phyloP scores from a whole-genome alignment of 345 rosid genomes.

The Gossypium rotundifolium region DNA sequence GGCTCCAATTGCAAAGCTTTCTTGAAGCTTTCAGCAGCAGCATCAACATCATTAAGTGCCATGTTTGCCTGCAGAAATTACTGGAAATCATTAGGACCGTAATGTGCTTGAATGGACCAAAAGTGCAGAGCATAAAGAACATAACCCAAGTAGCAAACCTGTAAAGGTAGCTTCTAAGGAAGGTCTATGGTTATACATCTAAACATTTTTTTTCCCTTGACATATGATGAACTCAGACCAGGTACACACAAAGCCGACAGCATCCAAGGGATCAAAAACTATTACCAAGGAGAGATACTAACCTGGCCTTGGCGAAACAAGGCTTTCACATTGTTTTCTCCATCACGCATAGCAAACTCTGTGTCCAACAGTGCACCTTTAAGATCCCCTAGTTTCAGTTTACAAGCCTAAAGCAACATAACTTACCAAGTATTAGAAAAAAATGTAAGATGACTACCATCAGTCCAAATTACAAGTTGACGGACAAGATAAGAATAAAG shows the following conservation, averaged over 20 bases:
- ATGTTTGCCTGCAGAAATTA: constrained; percentile 57
- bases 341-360: constrained; percentile 88
- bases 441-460: not conserved
- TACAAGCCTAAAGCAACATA: constrained; percentile 59
- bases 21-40: constrained; percentile 89
- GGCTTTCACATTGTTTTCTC: constrained; percentile 81
- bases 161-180: not conserved
- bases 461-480: not conserved
- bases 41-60: constrained; percentile 85
- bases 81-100: not conserved
- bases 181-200: not conserved
- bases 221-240: not conserved
- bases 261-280: constrained; percentile 11
- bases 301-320: constrained; percentile 98
- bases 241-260: not conserved
- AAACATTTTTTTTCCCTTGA: not conserved
- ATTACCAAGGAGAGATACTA: constrained; percentile 15
- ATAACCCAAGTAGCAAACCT: not conserved
- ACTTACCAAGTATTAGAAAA: not conserved
- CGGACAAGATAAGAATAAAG: no score
- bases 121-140: not conserved
- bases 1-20: constrained; percentile 90
- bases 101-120: not conserved
- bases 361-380: constrained; percentile 86
- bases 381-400: constrained; percentile 71